phyloP scores from a whole-genome alignment of 1,284 basidiomycete species.

The Ustilago crameri region DNA sequence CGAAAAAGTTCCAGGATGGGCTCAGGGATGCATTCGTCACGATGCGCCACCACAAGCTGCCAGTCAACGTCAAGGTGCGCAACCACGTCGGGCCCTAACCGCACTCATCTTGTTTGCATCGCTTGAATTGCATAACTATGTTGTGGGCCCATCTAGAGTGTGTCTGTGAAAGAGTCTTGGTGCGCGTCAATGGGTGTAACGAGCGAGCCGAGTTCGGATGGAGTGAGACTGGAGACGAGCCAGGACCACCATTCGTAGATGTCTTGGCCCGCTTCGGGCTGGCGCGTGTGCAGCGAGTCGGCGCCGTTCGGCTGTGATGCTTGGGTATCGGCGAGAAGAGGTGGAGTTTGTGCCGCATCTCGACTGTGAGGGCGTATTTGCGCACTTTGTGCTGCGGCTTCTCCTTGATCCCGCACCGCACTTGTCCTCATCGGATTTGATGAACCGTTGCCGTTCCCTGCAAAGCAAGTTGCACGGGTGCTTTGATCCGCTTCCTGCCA shows the following conservation, averaged over 20 bases:
- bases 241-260: conserved; percentile 39
- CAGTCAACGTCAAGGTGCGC: conserved; percentile 14
- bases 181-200: not conserved
- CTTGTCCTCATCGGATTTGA: too few relatives aligned
- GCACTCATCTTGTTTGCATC: not conserved
- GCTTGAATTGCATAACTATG: too few relatives aligned
- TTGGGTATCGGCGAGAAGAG: too few relatives aligned
- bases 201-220: conserved; percentile 1
- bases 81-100: conserved; percentile 14
- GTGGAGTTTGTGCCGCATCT: too few relatives aligned
- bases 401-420: too few relatives aligned
- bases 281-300: conserved; percentile 5
- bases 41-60: conserved; percentile 18
- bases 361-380: too few relatives aligned
- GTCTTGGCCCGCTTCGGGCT: conserved; percentile 17
- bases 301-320: too few relatives aligned
- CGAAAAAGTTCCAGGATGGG: conserved; percentile 21
- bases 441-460: too few relatives aligned
- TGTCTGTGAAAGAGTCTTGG: not conserved
- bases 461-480: too few relatives aligned
- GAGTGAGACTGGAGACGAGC: conserved; percentile 26
- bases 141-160: too few relatives aligned
- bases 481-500: too few relatives aligned
- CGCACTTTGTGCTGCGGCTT: too few relatives aligned
- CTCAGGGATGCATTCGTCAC: conserved; percentile 19